Conservation (phyloP, 768 basidiomycete species). For the Pleurotus tuber-regium region DNA sequence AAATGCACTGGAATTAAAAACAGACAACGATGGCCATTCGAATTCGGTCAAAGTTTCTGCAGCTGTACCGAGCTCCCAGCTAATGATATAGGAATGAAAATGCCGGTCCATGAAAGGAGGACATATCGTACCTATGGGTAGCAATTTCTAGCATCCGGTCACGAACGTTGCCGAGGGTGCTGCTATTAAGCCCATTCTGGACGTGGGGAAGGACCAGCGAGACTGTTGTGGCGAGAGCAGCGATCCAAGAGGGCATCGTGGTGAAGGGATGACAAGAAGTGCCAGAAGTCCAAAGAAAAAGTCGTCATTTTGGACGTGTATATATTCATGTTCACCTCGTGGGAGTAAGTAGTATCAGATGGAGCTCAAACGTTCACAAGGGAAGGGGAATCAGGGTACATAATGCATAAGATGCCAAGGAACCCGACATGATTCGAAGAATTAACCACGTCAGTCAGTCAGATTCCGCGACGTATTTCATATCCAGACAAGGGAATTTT, state of each 20-base stretch:
- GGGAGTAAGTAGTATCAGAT: not conserved
- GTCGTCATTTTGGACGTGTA: not conserved
- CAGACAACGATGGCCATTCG: constrained; percentile 46
- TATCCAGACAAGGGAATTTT: not conserved
- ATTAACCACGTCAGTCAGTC: not conserved
- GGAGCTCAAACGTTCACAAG: not conserved
- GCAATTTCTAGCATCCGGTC: constrained; percentile 24
- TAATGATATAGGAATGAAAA: constrained; percentile 18
- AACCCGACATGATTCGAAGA: not conserved
- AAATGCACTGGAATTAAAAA: constrained; percentile 40
- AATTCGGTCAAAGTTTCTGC: constrained; percentile 56
- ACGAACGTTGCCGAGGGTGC: constrained; percentile 23
- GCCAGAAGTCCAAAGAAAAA: not conserved
- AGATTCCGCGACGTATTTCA: not conserved
- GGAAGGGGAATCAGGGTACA: not conserved
- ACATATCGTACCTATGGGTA: constrained; percentile 22
- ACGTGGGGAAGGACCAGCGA: constrained; percentile 13
- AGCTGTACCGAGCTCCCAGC: constrained; percentile 62
- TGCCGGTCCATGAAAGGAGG: not conserved
- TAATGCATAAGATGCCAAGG: constrained; percentile 1
- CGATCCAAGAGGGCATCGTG: constrained; percentile 9
- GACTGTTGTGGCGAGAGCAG: constrained; percentile 4
- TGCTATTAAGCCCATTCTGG: constrained; percentile 22
- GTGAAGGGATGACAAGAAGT: not conserved
- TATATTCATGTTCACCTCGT: constrained; percentile 4